Evolutionary conservation across 108 stramenopile species (phyloP), one percentile per base, ranked within the genome.

Genomic region (Thalassiosira profunda): DNA sequence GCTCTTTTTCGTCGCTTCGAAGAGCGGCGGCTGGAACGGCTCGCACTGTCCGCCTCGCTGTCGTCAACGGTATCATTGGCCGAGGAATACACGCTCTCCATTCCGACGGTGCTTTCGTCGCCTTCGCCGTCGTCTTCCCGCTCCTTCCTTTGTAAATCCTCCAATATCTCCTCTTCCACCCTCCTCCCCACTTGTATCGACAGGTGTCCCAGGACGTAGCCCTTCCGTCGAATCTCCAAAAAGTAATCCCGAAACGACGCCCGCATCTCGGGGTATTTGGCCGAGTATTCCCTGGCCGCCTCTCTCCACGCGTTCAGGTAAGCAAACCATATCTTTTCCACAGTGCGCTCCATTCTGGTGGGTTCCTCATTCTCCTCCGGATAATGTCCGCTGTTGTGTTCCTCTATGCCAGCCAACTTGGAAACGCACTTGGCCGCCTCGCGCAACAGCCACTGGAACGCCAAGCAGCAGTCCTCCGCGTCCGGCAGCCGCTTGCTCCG

Each of bases 211-310:
- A 67, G 51, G 1, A 85, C 20, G 31, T 37, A 26, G 17, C 25
- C 15, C 36, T 68, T 60, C 1, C 38, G 51, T 17, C 14, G 1
- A 9, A 28, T 34, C 8, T 24, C 30, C 41, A 91, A 38, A 56
- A 87, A 92, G 23, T 24, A 47, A 74, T 89, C 91, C 23, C 91
- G 91, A 49, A 92, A 84, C 10, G 72, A 82, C 47, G 87, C 84
- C 47, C 88, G 82, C 45, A 87, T 67, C 31, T 86, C 79, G 26
- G 91, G 91, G 72, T 89, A 84, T 18, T 67, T 57, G n/a, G 17
- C 36, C 0, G 77, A 77, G 49, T 80, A 87, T 17, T 51, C 52
- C 5, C 63, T 56, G 0, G 88, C 77, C 4, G 83, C 88, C 14
- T 89, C 76, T 45, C 41, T 78, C 88, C 88, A 92, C 1, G 84